These are phyloP conservation scores for Emmonsiellopsis sp. DNA, from an alignment of 2,329 filamentous ascomycete genomes.

Conservation along the genomic window DNA sequence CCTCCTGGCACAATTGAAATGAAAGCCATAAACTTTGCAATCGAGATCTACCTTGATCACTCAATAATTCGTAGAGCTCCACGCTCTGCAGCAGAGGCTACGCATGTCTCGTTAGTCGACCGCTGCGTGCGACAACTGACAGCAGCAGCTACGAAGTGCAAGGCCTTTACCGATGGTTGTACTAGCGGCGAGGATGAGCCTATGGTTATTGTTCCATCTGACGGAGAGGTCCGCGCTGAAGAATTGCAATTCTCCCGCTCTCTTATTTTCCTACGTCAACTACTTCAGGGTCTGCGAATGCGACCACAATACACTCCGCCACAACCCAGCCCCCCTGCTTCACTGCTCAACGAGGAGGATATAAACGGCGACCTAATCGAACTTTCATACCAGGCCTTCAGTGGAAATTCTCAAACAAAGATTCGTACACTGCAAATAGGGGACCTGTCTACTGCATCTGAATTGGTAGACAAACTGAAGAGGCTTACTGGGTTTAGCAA, in stretches of 20 bases:
- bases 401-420: slow-evolving; percentile 50
- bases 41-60: slow-evolving; percentile 61
- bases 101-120: slow-evolving; percentile 62
- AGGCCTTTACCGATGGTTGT: slow-evolving; percentile 37
- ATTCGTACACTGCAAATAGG: slow-evolving; percentile 59
- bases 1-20: slow-evolving; percentile 57
- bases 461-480: slow-evolving; percentile 58
- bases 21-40: slow-evolving; percentile 60
- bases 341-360: slow-evolving; percentile 43
- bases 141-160: slow-evolving; percentile 51
- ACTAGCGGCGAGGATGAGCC: slow-evolving; percentile 42
- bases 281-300: slow-evolving; percentile 48
- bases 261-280: slow-evolving; percentile 57
- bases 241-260: slow-evolving; percentile 60
- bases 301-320: slow-evolving; percentile 52
- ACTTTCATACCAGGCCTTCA: slow-evolving; percentile 67
- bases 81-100: slow-evolving; percentile 42
- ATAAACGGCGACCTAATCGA: slow-evolving; percentile 56
- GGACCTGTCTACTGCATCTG: slow-evolving; percentile 59
- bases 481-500: slow-evolving; percentile 67
- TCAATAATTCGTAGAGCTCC: slow-evolving; percentile 33
- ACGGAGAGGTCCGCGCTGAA: slow-evolving; percentile 44
- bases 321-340: slow-evolving; percentile 51
- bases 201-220: slow-evolving; percentile 44
- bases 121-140: slow-evolving; percentile 65